Base-by-base conservation (phyloP, 2,329 filamentous ascomycete species). In the Teratosphaeria nubilosa region DNA sequence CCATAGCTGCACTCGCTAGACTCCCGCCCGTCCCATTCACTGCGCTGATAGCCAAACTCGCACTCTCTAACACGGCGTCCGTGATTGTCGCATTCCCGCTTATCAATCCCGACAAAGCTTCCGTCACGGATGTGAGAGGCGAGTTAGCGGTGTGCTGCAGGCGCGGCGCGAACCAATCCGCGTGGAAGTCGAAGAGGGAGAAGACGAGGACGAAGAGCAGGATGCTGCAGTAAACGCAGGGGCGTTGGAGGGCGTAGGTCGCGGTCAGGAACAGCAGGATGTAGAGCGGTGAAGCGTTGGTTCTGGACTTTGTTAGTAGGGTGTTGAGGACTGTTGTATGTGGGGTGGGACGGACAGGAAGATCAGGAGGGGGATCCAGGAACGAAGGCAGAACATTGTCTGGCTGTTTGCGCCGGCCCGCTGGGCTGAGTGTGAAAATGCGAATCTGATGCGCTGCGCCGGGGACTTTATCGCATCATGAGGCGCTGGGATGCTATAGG, bases 161-260 rank as follows among this genome's bases (percentile, higher is more conserved):
- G 55, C 56, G 64, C 51, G 91, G 86, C 66, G 91, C 85, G 74
- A 97, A 97, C 92, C 91, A 97, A 76, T 95, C 90, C 68, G 86
- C 88, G 65, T 80, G 82, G 68, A 96, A 88, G 77, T 97, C 92
- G 79, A 97, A 94, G 77, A 97, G 94, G 72, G 91, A 95, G 65
- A 91, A 82, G 78, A 96, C 95, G 66, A 99, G 90, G 67, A 97
- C 91, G 64, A 96, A 82, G 54, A 99, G 89, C 56, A 99, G 87
- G 62, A 96, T 86, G 61, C 91, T 96, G 82, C 94, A 99, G 81
- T 99, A 99, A 67, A 96, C 87, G 78, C 94, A 99, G 56, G 94
- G 94, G 57, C 92, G 86, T 77, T 96, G 95, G 68, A 99, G 86
- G 76, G 95, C 89, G 80, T 96, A 97, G 64, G 91, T 96, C 74